A percentile compares a stretch with the other conserved stretches of the same genome.
phyloP scores from a whole-genome alignment of 352 stramenopile genomes.

The Thalassiosira livingstoniorum region DNA sequence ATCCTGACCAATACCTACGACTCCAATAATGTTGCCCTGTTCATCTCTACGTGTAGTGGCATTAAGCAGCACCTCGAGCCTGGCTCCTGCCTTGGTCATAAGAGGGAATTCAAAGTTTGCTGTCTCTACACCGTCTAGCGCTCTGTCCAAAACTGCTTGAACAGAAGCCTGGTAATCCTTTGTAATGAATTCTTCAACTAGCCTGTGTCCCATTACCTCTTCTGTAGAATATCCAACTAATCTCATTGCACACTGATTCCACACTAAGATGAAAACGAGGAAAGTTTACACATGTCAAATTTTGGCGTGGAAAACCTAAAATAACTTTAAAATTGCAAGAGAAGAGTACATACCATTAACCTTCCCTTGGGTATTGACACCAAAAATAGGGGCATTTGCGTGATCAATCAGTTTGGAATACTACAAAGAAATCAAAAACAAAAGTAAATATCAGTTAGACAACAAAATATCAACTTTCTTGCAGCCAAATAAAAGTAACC shows the following conservation, averaged over 20 bases:
- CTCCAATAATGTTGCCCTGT: constrained; percentile 89
- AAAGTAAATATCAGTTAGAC: too few relatives aligned
- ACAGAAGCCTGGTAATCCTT: constrained; percentile 85
- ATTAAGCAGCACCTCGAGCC: constrained; percentile 42
- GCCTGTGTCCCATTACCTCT: constrained; percentile 75
- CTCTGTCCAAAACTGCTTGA: constrained; percentile 65
- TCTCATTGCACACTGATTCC: constrained; percentile 88
- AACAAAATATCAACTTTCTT: too few relatives aligned
- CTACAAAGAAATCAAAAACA: too few relatives aligned
- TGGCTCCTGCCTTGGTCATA: constrained; percentile 48
- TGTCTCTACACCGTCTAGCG: constrained; percentile 52
- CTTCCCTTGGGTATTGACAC: constrained; percentile 88
- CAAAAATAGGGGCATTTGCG: constrained; percentile 82
- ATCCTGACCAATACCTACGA: constrained; percentile 90
- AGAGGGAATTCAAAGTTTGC: constrained; percentile 86
- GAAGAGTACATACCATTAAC: too few relatives aligned
- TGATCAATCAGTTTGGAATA: constrained; percentile 81
- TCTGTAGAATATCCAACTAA: constrained; percentile 89
- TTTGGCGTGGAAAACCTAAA: too few relatives aligned
- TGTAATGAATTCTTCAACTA: constrained; percentile 83
- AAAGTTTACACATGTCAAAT: constrained; percentile 1
- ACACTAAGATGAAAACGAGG: constrained; percentile 41
- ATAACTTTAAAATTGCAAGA: too few relatives aligned
- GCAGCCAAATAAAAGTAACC: too few relatives aligned
- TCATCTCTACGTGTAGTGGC: constrained; percentile 85